Conservation (phyloP, 495 filamentous ascomycete genomes). For the Tricharina praecox region DNA sequence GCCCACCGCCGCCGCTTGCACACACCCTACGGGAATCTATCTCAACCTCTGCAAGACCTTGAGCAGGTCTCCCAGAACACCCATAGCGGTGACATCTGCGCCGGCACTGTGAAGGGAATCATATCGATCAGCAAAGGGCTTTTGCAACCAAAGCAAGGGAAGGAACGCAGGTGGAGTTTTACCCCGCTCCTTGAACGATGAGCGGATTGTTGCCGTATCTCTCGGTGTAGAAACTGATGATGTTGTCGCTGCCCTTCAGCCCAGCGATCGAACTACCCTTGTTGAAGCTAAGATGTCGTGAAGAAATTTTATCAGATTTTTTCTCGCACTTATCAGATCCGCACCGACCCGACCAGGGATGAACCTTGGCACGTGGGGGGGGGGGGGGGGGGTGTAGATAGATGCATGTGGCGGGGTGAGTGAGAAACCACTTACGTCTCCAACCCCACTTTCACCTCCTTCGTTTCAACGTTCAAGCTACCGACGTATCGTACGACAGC, state of each 20-base stretch:
- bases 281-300: slow-evolving; percentile 45
- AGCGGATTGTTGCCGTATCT: slow-evolving; percentile 77
- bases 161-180: too few species aligned
- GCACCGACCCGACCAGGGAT: too few species aligned
- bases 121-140: too few species aligned
- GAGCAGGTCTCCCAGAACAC: slow-evolving; percentile 73
- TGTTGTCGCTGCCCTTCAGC: slow-evolving; percentile 92
- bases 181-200: slow-evolving; percentile 84
- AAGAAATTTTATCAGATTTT: slow-evolving; percentile 1
- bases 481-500: slow-evolving; percentile 93
- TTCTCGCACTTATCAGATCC: neutral
- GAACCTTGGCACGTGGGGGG: too few species aligned
- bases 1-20: too few species aligned
- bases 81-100: slow-evolving; percentile 91
- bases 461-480: slow-evolving; percentile 62
- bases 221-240: slow-evolving; percentile 94
- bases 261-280: slow-evolving; percentile 73
- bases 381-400: too few species aligned
- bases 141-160: too few species aligned
- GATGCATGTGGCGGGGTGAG: too few species aligned
- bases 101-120: slow-evolving; percentile 39
- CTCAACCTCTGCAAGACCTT: slow-evolving; percentile 45
- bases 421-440: slow-evolving; percentile 40
- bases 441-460: slow-evolving; percentile 71
- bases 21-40: too few species aligned